Percentiles rank a stretch among this genome's conserved stretches.
These are phyloP conservation scores for Nicotiana sylvestris DNA, from an alignment of 257 asterid species.

Conservation along the genomic window DNA sequence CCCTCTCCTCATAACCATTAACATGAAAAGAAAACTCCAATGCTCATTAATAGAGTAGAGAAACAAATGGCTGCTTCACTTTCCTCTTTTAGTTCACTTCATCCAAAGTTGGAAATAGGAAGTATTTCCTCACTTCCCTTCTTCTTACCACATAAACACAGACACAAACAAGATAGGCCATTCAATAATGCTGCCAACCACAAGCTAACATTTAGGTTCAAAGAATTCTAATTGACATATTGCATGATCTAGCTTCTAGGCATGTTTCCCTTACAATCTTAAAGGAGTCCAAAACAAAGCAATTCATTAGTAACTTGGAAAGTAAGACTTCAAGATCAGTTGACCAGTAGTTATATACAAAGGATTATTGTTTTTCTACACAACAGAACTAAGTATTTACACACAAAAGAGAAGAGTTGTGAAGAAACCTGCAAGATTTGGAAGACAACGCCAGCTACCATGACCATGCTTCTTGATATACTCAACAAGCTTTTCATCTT, in stretches of 20 bases:
- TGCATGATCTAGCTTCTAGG: no score
- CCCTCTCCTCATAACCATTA: no score
- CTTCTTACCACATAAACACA: neutral
- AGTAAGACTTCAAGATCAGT: no score
- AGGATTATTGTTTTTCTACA: neutral
- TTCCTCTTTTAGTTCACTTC: neutral
- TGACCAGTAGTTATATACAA: neutral
- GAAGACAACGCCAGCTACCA: conserved; percentile 89
- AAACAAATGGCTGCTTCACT: neutral
- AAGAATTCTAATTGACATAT: no score
- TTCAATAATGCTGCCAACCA: neutral
- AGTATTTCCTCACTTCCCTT: neutral
- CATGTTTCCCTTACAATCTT: no score
- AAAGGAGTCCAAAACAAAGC: no score
- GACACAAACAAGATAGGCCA: neutral
- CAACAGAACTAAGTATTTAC: neutral
- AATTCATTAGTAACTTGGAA: no score
- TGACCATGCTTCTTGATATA: conserved; percentile 72
- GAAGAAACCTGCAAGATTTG: conserved; percentile 67
- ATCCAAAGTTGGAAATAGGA: neutral
- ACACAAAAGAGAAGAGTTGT: neutral
- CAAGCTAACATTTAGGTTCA: neutral
- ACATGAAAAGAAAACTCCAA: no score
- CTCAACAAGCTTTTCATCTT: conserved; percentile 66
- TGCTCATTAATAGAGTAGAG: no score